phyloP scores from a whole-genome alignment of 371 early-diverging fungal genomes.

The Batkoa obscura region DNA sequence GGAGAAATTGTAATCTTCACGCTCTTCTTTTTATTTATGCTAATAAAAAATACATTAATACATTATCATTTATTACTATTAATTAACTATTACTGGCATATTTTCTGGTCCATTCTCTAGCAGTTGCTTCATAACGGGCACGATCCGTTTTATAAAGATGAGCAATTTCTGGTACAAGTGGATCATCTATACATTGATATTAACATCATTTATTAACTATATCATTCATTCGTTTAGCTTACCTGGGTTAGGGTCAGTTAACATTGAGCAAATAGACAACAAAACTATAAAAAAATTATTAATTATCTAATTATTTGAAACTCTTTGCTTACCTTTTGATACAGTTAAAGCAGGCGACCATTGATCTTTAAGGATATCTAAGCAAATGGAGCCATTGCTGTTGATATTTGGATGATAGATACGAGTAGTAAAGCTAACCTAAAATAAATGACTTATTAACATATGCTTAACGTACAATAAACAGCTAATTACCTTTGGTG shows the following conservation, averaged over 20 bases:
- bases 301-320: neutral
- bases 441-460: neutral
- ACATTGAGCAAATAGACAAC: constrained; percentile 66
- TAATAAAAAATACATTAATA: neutral
- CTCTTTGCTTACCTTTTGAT: constrained; percentile 29
- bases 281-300: constrained; percentile 25
- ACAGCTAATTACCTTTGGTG: constrained; percentile 42
- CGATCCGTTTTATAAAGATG: constrained; percentile 72
- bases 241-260: constrained; percentile 86
- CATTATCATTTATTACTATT: neutral
- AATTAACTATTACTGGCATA: constrained; percentile 11
- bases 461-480: neutral
- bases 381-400: constrained; percentile 71
- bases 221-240: constrained; percentile 9
- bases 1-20: too few relatives aligned
- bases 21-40: neutral
- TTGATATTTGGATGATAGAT: constrained; percentile 96
- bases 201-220: neutral
- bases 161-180: constrained; percentile 81
- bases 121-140: constrained; percentile 71
- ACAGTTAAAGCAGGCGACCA: constrained; percentile 93
- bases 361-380: constrained; percentile 85
- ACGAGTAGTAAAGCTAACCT: constrained; percentile 64
- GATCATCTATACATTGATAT: constrained; percentile 42
- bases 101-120: constrained; percentile 71